A percentile compares a stretch with the other conserved stretches of the same genome.
Evolutionary conservation across 2,329 filamentous ascomycete genomes (phyloP).

Genomic region (Rhynchosporium graminicola): DNA sequence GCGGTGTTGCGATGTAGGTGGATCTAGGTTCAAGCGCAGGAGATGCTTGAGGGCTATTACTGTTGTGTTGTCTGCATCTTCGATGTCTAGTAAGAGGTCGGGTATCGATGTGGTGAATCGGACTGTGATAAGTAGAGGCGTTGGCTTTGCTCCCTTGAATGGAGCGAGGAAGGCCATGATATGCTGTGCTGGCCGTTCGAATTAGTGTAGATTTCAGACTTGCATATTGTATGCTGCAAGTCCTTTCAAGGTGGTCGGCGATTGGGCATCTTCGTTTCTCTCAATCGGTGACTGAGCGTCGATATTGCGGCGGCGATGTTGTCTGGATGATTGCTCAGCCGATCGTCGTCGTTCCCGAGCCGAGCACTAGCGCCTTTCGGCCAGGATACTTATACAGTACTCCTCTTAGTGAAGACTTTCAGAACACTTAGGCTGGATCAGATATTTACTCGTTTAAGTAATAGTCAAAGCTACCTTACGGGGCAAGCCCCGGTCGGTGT

Average conservation of each 20-base stretch:
- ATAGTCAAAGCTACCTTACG: too few relatives aligned
- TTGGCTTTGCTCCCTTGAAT: conserved; percentile 2
- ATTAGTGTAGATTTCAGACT: not conserved
- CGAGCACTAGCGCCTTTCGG: not conserved
- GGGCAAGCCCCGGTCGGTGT: too few relatives aligned
- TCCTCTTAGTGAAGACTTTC: not conserved
- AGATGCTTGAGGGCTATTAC: conserved; percentile 78
- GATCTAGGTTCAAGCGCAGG: conserved; percentile 71
- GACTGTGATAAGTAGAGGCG: conserved; percentile 73
- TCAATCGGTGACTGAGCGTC: conserved; percentile 2
- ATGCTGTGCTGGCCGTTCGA: not conserved
- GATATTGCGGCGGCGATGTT: not conserved
- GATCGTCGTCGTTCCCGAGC: not conserved
- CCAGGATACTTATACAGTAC: not conserved
- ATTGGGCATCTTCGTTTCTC: conserved; percentile 5
- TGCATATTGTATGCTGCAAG: conserved; percentile 5
- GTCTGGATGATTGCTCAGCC: not conserved
- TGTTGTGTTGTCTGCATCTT: conserved; percentile 67
- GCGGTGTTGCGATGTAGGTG: conserved; percentile 63
- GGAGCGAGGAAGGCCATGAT: conserved; percentile 17
- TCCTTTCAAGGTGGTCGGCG: conserved; percentile 11
- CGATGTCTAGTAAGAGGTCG: conserved; percentile 78
- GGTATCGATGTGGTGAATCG: conserved; percentile 86
- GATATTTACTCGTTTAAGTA: too few relatives aligned
- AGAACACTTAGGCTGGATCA: too few relatives aligned